Percentiles rank a stretch among this genome's conserved stretches.
These are phyloP conservation scores for Aaosphaeria arxii DNA, from an alignment of 2,329 filamentous ascomycete species.

Conservation along the genomic window DNA sequence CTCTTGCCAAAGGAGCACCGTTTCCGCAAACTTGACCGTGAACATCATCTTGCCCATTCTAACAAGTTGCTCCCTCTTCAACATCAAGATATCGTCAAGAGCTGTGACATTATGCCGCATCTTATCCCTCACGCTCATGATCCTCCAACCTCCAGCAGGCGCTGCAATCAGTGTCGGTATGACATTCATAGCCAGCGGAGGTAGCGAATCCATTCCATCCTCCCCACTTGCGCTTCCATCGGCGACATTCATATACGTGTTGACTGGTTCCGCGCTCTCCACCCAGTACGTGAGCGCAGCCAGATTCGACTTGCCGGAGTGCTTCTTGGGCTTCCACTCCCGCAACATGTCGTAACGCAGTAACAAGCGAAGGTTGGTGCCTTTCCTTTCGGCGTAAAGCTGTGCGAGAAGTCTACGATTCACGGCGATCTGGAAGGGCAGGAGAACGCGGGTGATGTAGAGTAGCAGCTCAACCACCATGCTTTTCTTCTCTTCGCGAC, in stretches of 20 bases:
- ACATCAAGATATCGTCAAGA: slow-evolving; percentile 19
- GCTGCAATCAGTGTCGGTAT: slow-evolving; percentile 20
- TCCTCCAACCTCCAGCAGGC: slow-evolving; percentile 8
- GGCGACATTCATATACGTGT: neutral
- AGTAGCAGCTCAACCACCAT: slow-evolving; percentile 19
- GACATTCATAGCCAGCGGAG: slow-evolving; percentile 16
- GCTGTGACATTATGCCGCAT: slow-evolving; percentile 30
- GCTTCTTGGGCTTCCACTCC: slow-evolving; percentile 10
- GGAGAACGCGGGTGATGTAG: slow-evolving; percentile 18
- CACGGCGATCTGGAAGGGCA: slow-evolving; percentile 24
- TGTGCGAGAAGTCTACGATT: slow-evolving; percentile 16
- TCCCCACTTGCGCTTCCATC: neutral
- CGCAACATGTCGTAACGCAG: slow-evolving; percentile 28
- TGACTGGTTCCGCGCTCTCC: slow-evolving; percentile 5
- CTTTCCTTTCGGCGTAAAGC: slow-evolving; percentile 18
- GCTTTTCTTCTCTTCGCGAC: rapidly evolving
- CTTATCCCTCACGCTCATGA: slow-evolving; percentile 15
- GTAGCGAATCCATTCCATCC: neutral
- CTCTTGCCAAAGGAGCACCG: slow-evolving; percentile 27
- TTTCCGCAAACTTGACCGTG: slow-evolving; percentile 2
- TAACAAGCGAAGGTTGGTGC: slow-evolving; percentile 12
- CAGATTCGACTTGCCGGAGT: neutral
- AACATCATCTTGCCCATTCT: slow-evolving; percentile 6
- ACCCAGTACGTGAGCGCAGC: slow-evolving; percentile 5
- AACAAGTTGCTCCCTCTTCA: slow-evolving; percentile 16